Conservation (phyloP, 2,329 filamentous ascomycete genomes). For the Talaromyces sp. region DNA sequence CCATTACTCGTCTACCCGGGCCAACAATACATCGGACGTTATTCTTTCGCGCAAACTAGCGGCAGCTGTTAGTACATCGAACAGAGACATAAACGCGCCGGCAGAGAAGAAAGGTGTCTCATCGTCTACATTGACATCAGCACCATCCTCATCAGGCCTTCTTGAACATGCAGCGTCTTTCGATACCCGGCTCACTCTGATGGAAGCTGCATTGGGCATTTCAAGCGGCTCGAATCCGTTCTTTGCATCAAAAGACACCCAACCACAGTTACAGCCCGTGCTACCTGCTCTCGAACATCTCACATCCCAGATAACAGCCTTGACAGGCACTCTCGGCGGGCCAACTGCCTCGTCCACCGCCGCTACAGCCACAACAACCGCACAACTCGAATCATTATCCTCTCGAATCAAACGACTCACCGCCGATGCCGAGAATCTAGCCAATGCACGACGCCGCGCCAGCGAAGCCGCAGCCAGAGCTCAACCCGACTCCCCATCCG, state of each 20-base stretch:
- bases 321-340: conserved; percentile 50
- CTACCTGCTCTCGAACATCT: conserved; percentile 76
- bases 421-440: conserved; percentile 41
- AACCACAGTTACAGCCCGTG: conserved; percentile 57
- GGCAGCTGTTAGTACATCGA: conserved; percentile 6
- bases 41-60: conserved; percentile 32
- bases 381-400: conserved; percentile 41
- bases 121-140: conserved; percentile 15
- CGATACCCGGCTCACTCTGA: conserved; percentile 68
- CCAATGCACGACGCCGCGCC: conserved; percentile 40
- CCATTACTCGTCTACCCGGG: conserved; percentile 20
- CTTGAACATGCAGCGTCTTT: conserved; percentile 82
- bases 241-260: conserved; percentile 43
- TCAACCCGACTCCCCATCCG: conserved; percentile 24
- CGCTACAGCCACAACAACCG: conserved; percentile 29
- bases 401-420: conserved; percentile 41
- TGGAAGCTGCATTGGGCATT: conserved; percentile 79
- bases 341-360: conserved; percentile 16
- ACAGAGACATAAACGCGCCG: conserved; percentile 11
- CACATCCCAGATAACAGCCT: conserved; percentile 70
- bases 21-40: conserved; percentile 25
- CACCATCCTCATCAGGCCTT: conserved; percentile 48
- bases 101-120: not conserved
- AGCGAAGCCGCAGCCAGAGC: conserved; percentile 35
- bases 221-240: conserved; percentile 61